Conservation (phyloP, 129 eudicot genomes). For the Ambrosia trifida region DNA sequence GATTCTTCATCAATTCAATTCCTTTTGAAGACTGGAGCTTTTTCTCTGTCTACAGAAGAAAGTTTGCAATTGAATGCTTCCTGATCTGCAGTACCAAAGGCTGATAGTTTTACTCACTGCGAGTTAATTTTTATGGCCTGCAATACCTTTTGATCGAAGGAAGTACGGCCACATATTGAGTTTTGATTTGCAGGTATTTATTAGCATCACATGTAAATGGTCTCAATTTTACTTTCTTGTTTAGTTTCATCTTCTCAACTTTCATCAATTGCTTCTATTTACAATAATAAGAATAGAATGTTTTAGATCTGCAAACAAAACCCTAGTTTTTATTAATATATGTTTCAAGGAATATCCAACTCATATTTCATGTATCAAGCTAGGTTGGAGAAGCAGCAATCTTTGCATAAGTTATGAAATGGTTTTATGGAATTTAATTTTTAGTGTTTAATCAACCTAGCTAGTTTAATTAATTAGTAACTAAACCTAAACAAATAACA, state of each 20-base stretch:
- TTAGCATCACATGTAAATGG: conserved; percentile 13
- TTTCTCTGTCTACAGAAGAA: conserved; percentile 20
- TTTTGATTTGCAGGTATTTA: conserved; percentile 25
- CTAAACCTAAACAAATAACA: conserved; percentile 5
- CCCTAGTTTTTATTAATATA: conserved; percentile 25
- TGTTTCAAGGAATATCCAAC: conserved; percentile 12
- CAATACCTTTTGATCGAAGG: conserved; percentile 21
- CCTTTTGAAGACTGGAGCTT: conserved; percentile 24
- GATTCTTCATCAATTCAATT: conserved; percentile 22
- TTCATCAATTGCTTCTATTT: conserved; percentile 19
- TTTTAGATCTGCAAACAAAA: conserved; percentile 33
- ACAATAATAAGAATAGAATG: conserved; percentile 9
- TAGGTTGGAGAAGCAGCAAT: neutral
- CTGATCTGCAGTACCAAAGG: conserved; percentile 37
- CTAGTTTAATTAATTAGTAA: neutral
- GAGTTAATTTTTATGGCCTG: conserved; percentile 32
- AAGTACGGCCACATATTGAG: conserved; percentile 22
- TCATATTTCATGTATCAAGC: conserved; percentile 17
- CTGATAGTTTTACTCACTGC: conserved; percentile 35
- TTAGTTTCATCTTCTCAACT: conserved; percentile 25
- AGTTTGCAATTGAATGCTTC: conserved; percentile 31
- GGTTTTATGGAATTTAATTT: neutral
- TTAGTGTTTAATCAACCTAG: conserved; percentile 7
- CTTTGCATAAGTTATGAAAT: neutral
- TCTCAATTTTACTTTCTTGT: conserved; percentile 18